phyloP scores from a whole-genome alignment of 495 filamentous ascomycete species.

The Penicillium parvum region DNA sequence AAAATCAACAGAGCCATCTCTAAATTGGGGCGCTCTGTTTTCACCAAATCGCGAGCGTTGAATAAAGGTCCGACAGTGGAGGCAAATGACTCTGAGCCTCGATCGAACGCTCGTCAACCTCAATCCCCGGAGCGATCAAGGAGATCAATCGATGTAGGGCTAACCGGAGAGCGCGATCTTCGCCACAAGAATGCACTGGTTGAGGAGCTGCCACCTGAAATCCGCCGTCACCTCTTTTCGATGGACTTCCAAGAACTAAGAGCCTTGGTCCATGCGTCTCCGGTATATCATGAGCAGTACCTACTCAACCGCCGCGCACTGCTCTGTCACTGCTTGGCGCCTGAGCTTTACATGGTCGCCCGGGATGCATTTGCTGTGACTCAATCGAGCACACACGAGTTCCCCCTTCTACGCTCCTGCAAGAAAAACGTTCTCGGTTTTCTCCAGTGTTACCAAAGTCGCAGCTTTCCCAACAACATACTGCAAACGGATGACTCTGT shows the following conservation, averaged over 20 bases:
- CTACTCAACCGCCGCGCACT: constrained; percentile 11
- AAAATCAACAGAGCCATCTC: too few relatives aligned
- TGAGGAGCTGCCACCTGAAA: constrained; percentile 16
- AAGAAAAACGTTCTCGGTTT: not conserved
- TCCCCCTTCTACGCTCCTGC: not conserved
- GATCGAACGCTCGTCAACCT: too few relatives aligned
- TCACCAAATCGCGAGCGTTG: too few relatives aligned
- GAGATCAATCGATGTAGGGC: too few relatives aligned
- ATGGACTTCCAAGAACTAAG: constrained; percentile 12
- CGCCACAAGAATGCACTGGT: too few relatives aligned
- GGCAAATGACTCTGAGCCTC: too few relatives aligned
- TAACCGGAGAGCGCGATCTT: too few relatives aligned
- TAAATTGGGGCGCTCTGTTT: too few relatives aligned
- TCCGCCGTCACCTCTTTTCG: constrained; percentile 12
- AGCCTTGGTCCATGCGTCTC: constrained; percentile 22
- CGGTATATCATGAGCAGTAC: constrained; percentile 27
- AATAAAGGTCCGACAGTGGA: too few relatives aligned
- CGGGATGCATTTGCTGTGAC: constrained; percentile 18
- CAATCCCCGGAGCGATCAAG: too few relatives aligned
- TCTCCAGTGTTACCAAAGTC: constrained; percentile 6
- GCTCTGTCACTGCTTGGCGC: constrained; percentile 4
- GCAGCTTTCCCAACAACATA: not conserved
- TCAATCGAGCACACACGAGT: not conserved
- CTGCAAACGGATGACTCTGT: constrained; percentile 13
- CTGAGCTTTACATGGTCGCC: constrained; percentile 7